Base-by-base conservation (phyloP, 306 rosid species). In the Corylus heterophylla region DNA sequence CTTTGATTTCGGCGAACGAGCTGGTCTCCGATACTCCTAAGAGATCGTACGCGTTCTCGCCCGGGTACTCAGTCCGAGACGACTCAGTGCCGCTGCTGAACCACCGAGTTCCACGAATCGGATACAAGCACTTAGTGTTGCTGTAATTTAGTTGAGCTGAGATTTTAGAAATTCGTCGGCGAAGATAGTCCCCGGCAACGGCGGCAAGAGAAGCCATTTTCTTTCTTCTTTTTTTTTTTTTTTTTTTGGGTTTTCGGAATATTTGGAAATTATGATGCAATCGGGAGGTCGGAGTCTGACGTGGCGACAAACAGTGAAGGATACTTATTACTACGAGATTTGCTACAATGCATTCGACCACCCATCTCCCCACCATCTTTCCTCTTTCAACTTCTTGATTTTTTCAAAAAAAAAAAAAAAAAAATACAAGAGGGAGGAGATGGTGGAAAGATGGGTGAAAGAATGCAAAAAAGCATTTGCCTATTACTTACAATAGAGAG, bases 1-100 rank as follows among this genome's bases (percentile, higher is more conserved):
- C 86, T 89, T 94, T 94, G 87, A 92, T 91, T 81, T 92, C 97
- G 51, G 87, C 87, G 55, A 89, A 89, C 17, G 98, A 87, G 85
- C 97, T 88, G 74, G 82, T 86, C 81, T 89, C 90, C 3, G 92
- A 81, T 48, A 94, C 97, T 67, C 89, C 95, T 80, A 94, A 75
- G 51, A 94, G 84, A 80, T 88, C 94, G 82, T 94, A 94, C 39
- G 97, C 97, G 89, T 87, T 94, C 75, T 89, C 88, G 25, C 71
- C 80, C 1, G 85, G 72, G 69, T 87, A 94, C 75, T 84, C 80
- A 44, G 87, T 51, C 83, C 80, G 78, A 77, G 71, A 84, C 48
- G 96, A 72, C 79, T 82, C 94, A 13, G 90, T 78, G 42, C 87
- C 72, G 78, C 85, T 63, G 29, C 90, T 80, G 88, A 89, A 84